Evolutionary conservation across 2,329 filamentous ascomycete genomes (phyloP).

Genomic region (Colletotrichum tofieldiae): DNA sequence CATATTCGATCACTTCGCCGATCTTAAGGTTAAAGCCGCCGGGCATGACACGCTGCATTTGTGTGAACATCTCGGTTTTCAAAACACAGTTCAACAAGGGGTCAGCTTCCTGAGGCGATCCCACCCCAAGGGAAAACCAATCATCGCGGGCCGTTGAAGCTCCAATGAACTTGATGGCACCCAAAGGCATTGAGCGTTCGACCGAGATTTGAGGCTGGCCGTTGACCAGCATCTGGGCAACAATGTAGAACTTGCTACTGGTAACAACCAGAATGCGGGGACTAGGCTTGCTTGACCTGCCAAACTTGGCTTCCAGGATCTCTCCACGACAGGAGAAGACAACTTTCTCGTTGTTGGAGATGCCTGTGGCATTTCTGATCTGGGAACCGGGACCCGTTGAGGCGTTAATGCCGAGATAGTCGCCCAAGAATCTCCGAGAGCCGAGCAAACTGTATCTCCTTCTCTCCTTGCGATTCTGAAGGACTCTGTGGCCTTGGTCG

Average conservation of each 20-base stretch:
- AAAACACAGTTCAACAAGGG: conserved; percentile 94
- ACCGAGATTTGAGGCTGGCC: conserved; percentile 85
- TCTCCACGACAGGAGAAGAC: conserved; percentile 95
- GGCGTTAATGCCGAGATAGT: conserved; percentile 93
- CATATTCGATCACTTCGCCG: conserved; percentile 89
- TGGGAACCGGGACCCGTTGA: conserved; percentile 84
- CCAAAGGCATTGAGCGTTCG: conserved; percentile 86
- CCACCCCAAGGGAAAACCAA: conserved; percentile 94
- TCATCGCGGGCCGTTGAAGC: conserved; percentile 89
- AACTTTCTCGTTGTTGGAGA: conserved; percentile 80
- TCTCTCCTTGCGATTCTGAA: conserved; percentile 90
- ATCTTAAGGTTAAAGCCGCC: conserved; percentile 88
- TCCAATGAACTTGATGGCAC: conserved; percentile 90
- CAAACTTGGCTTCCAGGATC: conserved; percentile 93
- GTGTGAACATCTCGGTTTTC: conserved; percentile 98
- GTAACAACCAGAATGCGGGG: conserved; percentile 90
- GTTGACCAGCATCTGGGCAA: conserved; percentile 87
- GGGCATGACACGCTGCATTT: conserved; percentile 85
- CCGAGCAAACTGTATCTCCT: conserved; percentile 92
- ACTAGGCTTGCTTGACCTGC: conserved; percentile 93
- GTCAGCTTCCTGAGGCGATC: conserved; percentile 92
- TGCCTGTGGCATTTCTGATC: conserved; percentile 81
- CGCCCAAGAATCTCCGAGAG: conserved; percentile 92
- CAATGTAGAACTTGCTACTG: conserved; percentile 88
- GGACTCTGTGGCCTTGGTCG: conserved; percentile 87